Evolutionary conservation across 2,329 filamentous ascomycete species (phyloP), one percentile per base, ranked within the genome.

Genomic region (Parastagonospora avenae): DNA sequence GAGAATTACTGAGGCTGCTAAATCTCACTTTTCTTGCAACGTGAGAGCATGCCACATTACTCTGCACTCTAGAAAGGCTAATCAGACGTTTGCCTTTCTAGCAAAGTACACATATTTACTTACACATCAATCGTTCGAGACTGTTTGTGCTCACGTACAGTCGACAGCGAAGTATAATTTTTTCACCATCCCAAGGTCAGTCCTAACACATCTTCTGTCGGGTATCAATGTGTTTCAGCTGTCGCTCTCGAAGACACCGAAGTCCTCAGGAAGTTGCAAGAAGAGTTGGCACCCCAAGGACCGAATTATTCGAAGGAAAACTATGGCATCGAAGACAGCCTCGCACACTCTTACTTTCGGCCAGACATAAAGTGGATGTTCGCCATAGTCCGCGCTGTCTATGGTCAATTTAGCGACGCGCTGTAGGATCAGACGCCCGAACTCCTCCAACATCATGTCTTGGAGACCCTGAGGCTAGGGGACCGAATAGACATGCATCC

Each of bases 331-430:
- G 43, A 31, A 31, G 43, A 30, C 43, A 46, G 43, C 36, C 33
- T 46, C 36, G 35, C 43, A 46, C 43, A 46, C 43, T 24, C 43
- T 12, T n/a, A 39, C 43, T 46, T 46, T 39, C 43, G 35, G 24
- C 41, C 44, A 44, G 37, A 46, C 35, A 35, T 42, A 29, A 40
- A 41, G 27, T 55, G 57, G 54, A 54, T 50, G 12, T 57, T 60
- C 24, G 51, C 55, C 31, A 38, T 60, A 15, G 51, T 50, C 36
- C 57, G 57, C 41, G 48, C 54, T 37, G 54, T 44, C 14, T 60
- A 60, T 30, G 54, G 54, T 19, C 24, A 36, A 10, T 43, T 47
- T 24, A 60, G 40, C 40, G 54, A 58, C 33, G 49, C 48, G 27
- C 50, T 15, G 7, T 60, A 47, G 44, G 28, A 46, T 2, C 55